A percentile compares a stretch with the other conserved stretches of the same genome.
These are phyloP conservation scores for Fusarium circinatum DNA, from an alignment of 2,329 filamentous ascomycete genomes.

Conservation along the genomic window DNA sequence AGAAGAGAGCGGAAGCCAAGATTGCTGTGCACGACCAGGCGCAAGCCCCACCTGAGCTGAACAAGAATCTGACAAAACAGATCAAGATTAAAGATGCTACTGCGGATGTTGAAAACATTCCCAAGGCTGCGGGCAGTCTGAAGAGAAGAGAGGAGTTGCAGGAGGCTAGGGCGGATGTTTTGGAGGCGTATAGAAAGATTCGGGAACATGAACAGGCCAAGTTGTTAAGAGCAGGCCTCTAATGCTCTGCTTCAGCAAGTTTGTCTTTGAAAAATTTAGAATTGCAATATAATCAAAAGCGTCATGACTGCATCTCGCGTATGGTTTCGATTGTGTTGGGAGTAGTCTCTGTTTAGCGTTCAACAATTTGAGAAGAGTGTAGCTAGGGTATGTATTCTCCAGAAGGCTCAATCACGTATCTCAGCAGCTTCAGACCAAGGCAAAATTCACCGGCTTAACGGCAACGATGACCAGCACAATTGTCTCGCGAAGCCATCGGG, in stretches of 20 bases:
- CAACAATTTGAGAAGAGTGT: background rate
- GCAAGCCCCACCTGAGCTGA: constrained; percentile 79
- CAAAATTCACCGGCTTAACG: background rate
- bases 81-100: constrained; percentile 49
- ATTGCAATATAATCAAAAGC: background rate
- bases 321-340: background rate
- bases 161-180: constrained; percentile 48
- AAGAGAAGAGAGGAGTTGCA: constrained; percentile 54
- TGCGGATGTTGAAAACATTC: constrained; percentile 51
- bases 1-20: constrained; percentile 68
- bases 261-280: background rate
- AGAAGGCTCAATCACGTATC: background rate
- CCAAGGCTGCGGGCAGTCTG: constrained; percentile 53
- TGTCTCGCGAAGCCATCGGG: background rate
- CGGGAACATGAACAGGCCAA: constrained; percentile 52
- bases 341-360: background rate
- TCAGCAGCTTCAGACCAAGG: background rate
- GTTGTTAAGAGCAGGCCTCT: constrained; percentile 27
- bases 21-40: constrained; percentile 69
- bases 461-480: background rate
- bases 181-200: constrained; percentile 54
- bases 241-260: constrained; percentile 8
- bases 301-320: background rate
- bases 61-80: constrained; percentile 55
- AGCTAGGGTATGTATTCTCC: background rate